phyloP scores from a whole-genome alignment of 495 filamentous ascomycete species.

The Aspergillus biplanus region DNA sequence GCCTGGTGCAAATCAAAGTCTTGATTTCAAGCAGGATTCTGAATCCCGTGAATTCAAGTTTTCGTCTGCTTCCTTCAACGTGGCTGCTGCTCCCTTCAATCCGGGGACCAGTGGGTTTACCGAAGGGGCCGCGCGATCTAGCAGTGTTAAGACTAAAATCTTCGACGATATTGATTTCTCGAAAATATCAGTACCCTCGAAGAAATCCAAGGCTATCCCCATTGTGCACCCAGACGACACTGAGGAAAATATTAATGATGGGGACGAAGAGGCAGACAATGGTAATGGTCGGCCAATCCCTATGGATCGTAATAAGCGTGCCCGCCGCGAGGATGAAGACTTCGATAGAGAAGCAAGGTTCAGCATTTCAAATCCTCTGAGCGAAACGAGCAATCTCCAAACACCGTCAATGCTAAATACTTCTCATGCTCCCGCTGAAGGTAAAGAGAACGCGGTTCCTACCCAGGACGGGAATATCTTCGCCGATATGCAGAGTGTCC shows the following conservation, averaged over 20 bases:
- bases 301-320: slow-evolving; percentile 69
- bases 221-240: slow-evolving; percentile 70
- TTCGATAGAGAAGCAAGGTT: slow-evolving; percentile 72
- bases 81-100: slow-evolving; percentile 79
- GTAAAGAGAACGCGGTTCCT: slow-evolving; percentile 51
- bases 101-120: slow-evolving; percentile 50
- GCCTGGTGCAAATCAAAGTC: slow-evolving; percentile 46
- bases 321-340: slow-evolving; percentile 60
- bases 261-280: slow-evolving; percentile 46
- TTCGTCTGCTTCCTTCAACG: slow-evolving; percentile 74
- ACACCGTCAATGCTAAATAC: slow-evolving; percentile 33
- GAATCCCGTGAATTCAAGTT: slow-evolving; percentile 70
- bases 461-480: slow-evolving; percentile 12
- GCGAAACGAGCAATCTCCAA: slow-evolving; percentile 47
- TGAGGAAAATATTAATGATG: slow-evolving; percentile 32
- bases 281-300: slow-evolving; percentile 40
- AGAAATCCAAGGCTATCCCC: slow-evolving; percentile 80
- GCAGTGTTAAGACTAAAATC: slow-evolving; percentile 55
- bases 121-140: slow-evolving; percentile 29
- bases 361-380: slow-evolving; percentile 58
- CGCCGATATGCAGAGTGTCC: not conserved
- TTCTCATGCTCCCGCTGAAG: slow-evolving; percentile 39
- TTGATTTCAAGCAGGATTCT: slow-evolving; percentile 20
- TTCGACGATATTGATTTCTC: slow-evolving; percentile 75
- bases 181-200: slow-evolving; percentile 63